Evolutionary conservation across 1,139 yeast genomes (phyloP).

Genomic region (Debaryomycetaceae sp.): DNA sequence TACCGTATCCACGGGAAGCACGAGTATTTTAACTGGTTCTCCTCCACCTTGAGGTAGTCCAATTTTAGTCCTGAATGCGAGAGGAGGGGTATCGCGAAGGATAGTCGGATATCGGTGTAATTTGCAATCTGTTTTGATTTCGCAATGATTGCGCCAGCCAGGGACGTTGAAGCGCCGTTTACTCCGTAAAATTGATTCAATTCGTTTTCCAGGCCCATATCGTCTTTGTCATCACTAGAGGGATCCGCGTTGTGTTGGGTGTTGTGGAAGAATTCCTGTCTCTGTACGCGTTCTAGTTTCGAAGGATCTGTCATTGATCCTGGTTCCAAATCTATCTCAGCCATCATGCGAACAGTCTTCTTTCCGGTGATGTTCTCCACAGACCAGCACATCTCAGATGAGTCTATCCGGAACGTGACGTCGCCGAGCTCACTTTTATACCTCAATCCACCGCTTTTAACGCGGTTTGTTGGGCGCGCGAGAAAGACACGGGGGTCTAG

Average conservation of each 20-base stretch:
- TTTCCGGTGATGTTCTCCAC: constrained; percentile 47
- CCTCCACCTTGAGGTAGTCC: constrained; percentile 31
- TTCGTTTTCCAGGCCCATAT: constrained; percentile 14
- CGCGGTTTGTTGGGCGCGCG: constrained; percentile 21
- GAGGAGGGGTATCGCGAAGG: constrained; percentile 30
- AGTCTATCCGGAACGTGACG: constrained; percentile 29
- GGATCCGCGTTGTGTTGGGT: not conserved
- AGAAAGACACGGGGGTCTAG: constrained; percentile 24
- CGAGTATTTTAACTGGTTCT: constrained; percentile 30
- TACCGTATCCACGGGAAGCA: constrained; percentile 41
- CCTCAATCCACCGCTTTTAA: constrained; percentile 14
- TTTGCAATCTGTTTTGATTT: constrained; percentile 7
- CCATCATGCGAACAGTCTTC: constrained; percentile 31
- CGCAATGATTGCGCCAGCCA: constrained; percentile 10
- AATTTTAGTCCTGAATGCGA: constrained; percentile 34
- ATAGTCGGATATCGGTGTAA: constrained; percentile 19
- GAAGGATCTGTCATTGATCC: not conserved
- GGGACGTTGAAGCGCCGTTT: constrained; percentile 22
- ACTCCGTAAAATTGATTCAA: constrained; percentile 35
- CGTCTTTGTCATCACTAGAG: constrained; percentile 6
- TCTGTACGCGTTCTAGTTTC: constrained; percentile 1
- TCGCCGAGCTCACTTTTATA: constrained; percentile 33
- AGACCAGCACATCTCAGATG: constrained; percentile 51
- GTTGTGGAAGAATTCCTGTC: not conserved
- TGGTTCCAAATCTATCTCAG: constrained; percentile 19